Evolutionary conservation across 106 monocot species (phyloP), one percentile per base, ranked within the genome.

Genomic region (Narthecium ossifragum): DNA sequence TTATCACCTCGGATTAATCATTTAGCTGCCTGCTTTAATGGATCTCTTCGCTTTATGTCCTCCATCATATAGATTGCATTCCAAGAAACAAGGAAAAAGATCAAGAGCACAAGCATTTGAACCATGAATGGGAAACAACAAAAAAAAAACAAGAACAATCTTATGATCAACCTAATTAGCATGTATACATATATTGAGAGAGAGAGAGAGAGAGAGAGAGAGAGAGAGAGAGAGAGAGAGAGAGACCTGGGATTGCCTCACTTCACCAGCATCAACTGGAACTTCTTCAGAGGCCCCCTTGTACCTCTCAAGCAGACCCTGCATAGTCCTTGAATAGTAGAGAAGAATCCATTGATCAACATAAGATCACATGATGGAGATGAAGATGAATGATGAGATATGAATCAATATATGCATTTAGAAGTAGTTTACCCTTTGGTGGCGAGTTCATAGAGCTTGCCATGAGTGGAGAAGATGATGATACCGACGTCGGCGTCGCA

Each of bases 281-380:
- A 34, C 40, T 57, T 73, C 72, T 33, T n/a, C 38, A 26, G 3
- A n/a, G 14, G 26, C 58, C 23, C 43, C 63, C 43, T 63, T 67
- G 67, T 78, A 78, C 46, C 43, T 72, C 20, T 78, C 68, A 41
- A 78, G 51, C 52, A 78, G 23, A 29, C 63, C 48, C 22, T 68
- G 62, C 78, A 78, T 78, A 2, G 31, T 57, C 46, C 67, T 67
- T 57, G 12, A n/a, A 58, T 0, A 11, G 2, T 2, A 58, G 38
- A 37, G 21, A 58, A 20, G 38, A 22, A 25, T 10, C 36, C 14
- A 22, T 20, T 9, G 43, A 43, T 43, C 18, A 43, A 43, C 12
- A 22, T 22, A 20, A 24, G 3, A n/a, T 6, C 1, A 4, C 23
- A 21, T 36, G 36, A 36, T 36, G 36, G 10, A 36, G n/a, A 43